Conservation (phyloP, 169 alveolate species). For the Cryptosporidium canis region DNA sequence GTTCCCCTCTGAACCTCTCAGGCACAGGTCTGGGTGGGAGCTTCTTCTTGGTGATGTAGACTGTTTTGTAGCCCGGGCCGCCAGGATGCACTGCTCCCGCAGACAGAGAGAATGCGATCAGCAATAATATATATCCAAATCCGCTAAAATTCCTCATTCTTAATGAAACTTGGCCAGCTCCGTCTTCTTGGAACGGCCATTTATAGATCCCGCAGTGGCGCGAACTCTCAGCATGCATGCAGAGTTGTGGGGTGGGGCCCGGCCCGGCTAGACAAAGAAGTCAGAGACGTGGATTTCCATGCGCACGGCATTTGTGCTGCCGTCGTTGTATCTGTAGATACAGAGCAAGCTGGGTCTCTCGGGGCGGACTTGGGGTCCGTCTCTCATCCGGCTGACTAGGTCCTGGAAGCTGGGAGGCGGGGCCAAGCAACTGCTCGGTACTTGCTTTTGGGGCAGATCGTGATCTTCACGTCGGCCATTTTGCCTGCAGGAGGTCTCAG, state of each 20-base stretch:
- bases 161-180: neutral
- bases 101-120: neutral
- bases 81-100: neutral
- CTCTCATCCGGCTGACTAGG: neutral
- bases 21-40: constrained; percentile 7
- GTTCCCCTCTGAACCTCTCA: constrained; percentile 33
- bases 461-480: neutral
- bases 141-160: neutral
- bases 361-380: neutral
- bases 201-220: neutral
- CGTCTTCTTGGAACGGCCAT: neutral
- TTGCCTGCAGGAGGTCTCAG: neutral
- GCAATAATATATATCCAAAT: neutral
- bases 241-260: constrained; percentile 18
- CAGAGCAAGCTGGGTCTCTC: neutral
- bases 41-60: constrained; percentile 2
- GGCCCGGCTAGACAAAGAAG: neutral
- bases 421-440: neutral
- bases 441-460: neutral
- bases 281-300: constrained; percentile 26
- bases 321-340: constrained; percentile 35
- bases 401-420: neutral
- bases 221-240: neutral
- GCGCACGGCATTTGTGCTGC: constrained; percentile 42
- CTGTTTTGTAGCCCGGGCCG: neutral